Conservation (phyloP, 257 asterid species). For the Fraxinus excelsior region DNA sequence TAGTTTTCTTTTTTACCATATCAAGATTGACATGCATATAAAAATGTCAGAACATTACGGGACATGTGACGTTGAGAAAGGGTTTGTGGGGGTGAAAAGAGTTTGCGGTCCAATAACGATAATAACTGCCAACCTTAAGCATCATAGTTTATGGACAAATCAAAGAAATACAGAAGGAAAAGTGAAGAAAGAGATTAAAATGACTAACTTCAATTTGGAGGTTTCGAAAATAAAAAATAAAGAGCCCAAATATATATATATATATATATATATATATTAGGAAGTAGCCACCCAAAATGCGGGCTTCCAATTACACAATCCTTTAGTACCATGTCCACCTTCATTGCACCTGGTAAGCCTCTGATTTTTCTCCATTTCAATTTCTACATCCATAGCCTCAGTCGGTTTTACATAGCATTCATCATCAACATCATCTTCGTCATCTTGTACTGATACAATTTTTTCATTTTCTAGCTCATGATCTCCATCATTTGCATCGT, state of each 20-base stretch:
- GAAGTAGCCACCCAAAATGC: conserved; percentile 36
- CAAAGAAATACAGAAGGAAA: not conserved
- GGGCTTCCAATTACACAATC: conserved; percentile 40
- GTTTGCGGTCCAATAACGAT: not conserved
- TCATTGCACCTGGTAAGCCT: conserved; percentile 45
- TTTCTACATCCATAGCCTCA: conserved; percentile 30
- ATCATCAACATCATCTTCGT: too few species aligned
- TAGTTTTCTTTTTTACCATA: not conserved
- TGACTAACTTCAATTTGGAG: not conserved
- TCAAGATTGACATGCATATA: not conserved
- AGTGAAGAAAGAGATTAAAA: not conserved
- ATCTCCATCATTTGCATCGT: conserved; percentile 2
- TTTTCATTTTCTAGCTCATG: conserved; percentile 12
- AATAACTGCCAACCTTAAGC: not conserved
- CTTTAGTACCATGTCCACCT: conserved; percentile 33
- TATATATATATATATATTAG: not conserved
- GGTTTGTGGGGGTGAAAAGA: not conserved
- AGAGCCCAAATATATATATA: too few species aligned
- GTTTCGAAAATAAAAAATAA: not conserved
- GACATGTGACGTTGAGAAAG: not conserved
- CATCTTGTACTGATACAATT: too few species aligned
- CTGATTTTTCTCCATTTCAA: conserved; percentile 42
- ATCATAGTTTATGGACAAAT: too few species aligned
- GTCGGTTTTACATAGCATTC: too few species aligned
- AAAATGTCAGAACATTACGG: not conserved